Evolutionary conservation across 2,329 filamentous ascomycete species (phyloP), one percentile per base, ranked within the genome.

Genomic region (Penicillium sp.): DNA sequence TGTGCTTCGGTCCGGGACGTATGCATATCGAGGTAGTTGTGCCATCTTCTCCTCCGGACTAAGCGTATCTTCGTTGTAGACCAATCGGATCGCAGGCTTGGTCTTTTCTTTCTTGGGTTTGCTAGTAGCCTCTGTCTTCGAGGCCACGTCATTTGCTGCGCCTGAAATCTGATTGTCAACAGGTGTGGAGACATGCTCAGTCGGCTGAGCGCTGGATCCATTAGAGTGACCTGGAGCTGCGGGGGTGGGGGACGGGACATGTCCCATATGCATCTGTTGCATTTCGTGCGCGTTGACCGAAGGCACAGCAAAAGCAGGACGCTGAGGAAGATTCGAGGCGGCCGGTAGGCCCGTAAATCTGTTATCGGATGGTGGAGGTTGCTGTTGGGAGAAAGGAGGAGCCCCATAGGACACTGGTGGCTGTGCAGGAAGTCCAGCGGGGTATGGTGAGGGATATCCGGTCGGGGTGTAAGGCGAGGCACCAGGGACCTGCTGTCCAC

Each of bases 1-100:
- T 45, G 56, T 59, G 59, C 64, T 68, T 48, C 61, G 64, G 58
- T 72, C 67, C 61, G 77, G 78, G 63, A 74, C 73, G 67, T 80
- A 85, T 61, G 83, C 82, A 73, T 94, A 95, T 69, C 82, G 83
- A 53, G 85, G 76, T 72, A 93, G 73, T 64, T 75, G 72, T 26
- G 88, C 85, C 87, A 95, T 89, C 71, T 84, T 88, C 77, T 95
- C 90, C 73, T 96, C 90, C 2, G 88, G 87, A 62, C 87, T 93
- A 62, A 83, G 74, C 51, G 85, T 83, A 45, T 85, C 82, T 64
- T 94, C 87, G 54, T 83, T 83, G 72, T 93, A 95, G 28, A 95
- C 76, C 79, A 95, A 83, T 66, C 80, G 37, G 9, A 45, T 75
- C 59, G 73, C 79, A 49, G 76, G 75, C 65, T 83, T 85, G 62